Percentiles rank a stretch among this genome's conserved stretches.
Evolutionary conservation across 257 asterid species (phyloP).

Genomic region (Nicotiana paniculata): DNA sequence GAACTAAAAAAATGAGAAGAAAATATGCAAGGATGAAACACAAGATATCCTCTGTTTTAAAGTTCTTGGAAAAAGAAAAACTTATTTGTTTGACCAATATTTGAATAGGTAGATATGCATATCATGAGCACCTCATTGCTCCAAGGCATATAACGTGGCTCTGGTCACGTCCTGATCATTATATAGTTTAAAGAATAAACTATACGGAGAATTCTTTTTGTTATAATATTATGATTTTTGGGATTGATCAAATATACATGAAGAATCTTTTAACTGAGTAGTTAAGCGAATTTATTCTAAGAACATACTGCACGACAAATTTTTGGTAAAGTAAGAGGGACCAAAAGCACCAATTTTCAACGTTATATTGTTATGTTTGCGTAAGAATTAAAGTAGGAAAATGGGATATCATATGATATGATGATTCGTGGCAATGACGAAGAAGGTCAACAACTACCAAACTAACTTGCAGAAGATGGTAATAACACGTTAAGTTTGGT

Average conservation of each 20-base stretch:
- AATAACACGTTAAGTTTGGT: background rate
- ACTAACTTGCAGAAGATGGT: background rate
- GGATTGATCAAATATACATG: background rate
- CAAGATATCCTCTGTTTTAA: background rate
- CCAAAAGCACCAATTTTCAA: background rate
- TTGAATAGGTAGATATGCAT: background rate
- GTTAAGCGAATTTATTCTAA: background rate
- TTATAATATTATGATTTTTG: no score
- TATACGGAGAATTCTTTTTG: no score
- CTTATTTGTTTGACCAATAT: background rate
- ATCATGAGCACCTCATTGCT: background rate
- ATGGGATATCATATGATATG: background rate
- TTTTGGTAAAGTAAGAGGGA: background rate
- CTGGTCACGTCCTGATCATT: no score
- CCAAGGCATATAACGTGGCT: no score
- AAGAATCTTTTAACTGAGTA: background rate
- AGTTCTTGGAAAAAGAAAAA: background rate
- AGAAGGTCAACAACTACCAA: conserved; percentile 1
- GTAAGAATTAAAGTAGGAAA: background rate
- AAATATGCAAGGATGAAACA: background rate
- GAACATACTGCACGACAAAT: background rate
- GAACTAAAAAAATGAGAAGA: background rate
- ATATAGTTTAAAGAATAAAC: no score
- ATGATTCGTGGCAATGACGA: background rate
- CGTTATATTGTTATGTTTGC: background rate